A percentile compares a stretch with the other conserved stretches of the same genome.
Conservation (phyloP, 192 early-diverging fungal genomes). For the Nowakowskiella sp. region DNA sequence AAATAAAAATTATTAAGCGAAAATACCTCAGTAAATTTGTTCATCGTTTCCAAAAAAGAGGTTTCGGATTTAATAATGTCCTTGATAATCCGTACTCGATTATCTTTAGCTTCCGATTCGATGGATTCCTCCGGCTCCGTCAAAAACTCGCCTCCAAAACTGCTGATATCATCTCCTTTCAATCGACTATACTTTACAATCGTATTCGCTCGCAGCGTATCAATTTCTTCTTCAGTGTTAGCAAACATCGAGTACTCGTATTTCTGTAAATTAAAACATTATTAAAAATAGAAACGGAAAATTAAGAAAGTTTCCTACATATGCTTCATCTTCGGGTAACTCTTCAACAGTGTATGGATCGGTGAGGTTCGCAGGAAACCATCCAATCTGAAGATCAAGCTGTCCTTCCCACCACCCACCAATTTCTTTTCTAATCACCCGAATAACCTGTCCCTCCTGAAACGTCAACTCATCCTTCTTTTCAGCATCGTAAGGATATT, state of each 20-base stretch:
- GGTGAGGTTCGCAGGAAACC: constrained; percentile 33
- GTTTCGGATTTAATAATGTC: background rate
- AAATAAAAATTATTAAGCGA: too few species aligned
- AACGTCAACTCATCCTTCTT: constrained; percentile 33
- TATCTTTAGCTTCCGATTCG: background rate
- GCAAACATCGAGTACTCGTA: constrained; percentile 19
- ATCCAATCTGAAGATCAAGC: constrained; percentile 17
- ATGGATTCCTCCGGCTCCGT: background rate
- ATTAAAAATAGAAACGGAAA: background rate
- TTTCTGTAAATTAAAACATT: background rate
- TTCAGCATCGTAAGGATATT: constrained; percentile 23
- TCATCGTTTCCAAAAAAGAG: background rate
- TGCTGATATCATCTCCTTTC: background rate
- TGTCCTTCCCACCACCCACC: constrained; percentile 32
- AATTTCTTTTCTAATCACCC: constrained; percentile 20
- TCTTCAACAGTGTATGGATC: constrained; percentile 5
- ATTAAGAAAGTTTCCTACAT: constrained; percentile 4
- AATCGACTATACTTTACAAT: constrained; percentile 16
- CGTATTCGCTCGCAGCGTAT: constrained; percentile 16
- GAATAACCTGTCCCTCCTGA: constrained; percentile 22
- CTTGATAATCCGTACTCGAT: background rate
- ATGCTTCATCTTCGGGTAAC: constrained; percentile 3
- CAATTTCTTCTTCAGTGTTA: constrained; percentile 19
- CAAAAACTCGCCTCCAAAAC: background rate
- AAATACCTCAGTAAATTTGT: background rate